phyloP scores from a whole-genome alignment of 2,329 filamentous ascomycete genomes.

The Thelonectria blattea region DNA sequence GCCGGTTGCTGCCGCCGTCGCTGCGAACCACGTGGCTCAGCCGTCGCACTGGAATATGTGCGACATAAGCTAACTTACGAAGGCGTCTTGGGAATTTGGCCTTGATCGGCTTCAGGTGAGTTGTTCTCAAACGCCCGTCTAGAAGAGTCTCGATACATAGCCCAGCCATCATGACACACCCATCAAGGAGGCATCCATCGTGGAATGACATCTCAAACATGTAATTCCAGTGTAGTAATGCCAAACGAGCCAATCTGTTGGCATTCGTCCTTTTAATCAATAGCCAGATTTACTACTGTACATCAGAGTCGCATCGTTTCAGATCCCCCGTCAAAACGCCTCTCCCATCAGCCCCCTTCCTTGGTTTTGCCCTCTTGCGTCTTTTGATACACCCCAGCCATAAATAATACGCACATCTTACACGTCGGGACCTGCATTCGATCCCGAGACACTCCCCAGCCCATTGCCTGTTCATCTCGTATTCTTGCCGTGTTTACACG shows the following conservation, averaged over 20 bases:
- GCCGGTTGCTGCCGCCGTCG: conserved; percentile 13
- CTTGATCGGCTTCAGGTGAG: not conserved
- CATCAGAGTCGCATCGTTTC: conserved; percentile 24
- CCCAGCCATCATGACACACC: not conserved
- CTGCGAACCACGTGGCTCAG: conserved; percentile 20
- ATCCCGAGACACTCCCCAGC: conserved; percentile 4
- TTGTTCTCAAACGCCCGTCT: not conserved
- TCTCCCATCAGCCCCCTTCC: conserved; percentile 1
- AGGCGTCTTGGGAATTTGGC: not conserved
- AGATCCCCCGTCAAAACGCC: conserved; percentile 25
- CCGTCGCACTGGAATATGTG: conserved; percentile 7
- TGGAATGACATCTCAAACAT: not conserved
- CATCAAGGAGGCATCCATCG: not conserved
- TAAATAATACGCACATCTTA: conserved; percentile 16
- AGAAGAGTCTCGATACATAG: not conserved
- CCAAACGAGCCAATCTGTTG: not conserved
- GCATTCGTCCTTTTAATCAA: not conserved
- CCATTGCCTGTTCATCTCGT: not conserved
- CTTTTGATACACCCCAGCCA: conserved; percentile 20
- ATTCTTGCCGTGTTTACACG: conserved; percentile 43
- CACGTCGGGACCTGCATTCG: conserved; percentile 4
- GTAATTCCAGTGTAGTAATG: not conserved
- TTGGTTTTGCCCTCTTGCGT: not conserved
- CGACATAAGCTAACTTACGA: not conserved
- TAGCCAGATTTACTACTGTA: conserved; percentile 8